Percentiles rank a stretch among this genome's conserved stretches.
Evolutionary conservation across 345 rosid genomes (phyloP).

Genomic region (Linum trigynum): DNA sequence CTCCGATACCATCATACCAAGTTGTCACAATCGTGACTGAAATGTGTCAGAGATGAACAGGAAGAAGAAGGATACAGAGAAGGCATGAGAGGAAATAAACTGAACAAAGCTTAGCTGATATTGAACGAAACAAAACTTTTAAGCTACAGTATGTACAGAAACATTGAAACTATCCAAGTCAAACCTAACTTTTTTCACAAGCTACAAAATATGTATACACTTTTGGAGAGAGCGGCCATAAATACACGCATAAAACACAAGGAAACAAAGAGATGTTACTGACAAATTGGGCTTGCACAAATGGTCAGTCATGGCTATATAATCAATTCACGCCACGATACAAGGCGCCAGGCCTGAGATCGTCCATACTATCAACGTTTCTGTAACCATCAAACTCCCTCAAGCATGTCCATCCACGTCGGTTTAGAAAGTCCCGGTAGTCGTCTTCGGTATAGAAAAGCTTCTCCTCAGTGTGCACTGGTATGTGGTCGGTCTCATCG

Average conservation of each 20-base stretch:
- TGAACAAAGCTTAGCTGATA: too few relatives aligned
- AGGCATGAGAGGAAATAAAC: too few relatives aligned
- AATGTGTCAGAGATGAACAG: too few relatives aligned
- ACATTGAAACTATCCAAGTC: too few relatives aligned
- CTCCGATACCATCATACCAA: too few relatives aligned
- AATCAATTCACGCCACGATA: slow-evolving; percentile 67
- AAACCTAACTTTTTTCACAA: too few relatives aligned
- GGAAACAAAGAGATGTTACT: not conserved
- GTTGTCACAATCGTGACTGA: too few relatives aligned
- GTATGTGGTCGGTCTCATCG: slow-evolving; percentile 72
- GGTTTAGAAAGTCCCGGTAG: slow-evolving; percentile 62
- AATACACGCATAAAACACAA: not conserved
- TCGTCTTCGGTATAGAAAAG: slow-evolving; percentile 82
- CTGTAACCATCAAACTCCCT: slow-evolving; percentile 80
- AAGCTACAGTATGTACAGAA: too few relatives aligned
- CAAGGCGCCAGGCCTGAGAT: slow-evolving; percentile 65
- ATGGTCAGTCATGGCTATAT: not conserved
- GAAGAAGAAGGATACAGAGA: too few relatives aligned
- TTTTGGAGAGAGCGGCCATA: slow-evolving; percentile 6
- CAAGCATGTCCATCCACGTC: slow-evolving; percentile 64
- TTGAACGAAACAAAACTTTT: too few relatives aligned
- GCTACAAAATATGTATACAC: too few relatives aligned
- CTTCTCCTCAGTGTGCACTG: slow-evolving; percentile 81
- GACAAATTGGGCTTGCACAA: too few relatives aligned
- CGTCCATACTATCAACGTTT: slow-evolving; percentile 78